phyloP scores from a whole-genome alignment of 495 filamentous ascomycete genomes.

The Penicillium verhagenii region DNA sequence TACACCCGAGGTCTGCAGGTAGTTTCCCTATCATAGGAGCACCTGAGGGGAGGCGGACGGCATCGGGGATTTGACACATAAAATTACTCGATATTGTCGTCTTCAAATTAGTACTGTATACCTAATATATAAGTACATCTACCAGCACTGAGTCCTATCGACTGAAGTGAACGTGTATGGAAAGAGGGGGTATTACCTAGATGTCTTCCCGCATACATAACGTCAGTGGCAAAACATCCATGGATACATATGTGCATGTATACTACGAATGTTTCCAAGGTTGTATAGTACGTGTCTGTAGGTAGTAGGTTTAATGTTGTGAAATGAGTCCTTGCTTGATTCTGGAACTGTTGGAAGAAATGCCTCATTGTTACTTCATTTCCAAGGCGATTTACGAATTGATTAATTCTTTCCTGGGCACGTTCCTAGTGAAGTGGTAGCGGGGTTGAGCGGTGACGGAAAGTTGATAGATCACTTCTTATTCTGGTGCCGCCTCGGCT shows the following conservation, averaged over 20 bases:
- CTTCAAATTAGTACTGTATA: no score
- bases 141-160: no score
- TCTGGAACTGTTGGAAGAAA: neutral
- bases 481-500: neutral
- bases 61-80: slow-evolving; percentile 6
- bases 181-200: no score
- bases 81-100: slow-evolving; percentile 13
- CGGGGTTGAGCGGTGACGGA: neutral
- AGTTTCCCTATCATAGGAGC: slow-evolving; percentile 20
- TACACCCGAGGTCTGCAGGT: no score
- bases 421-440: neutral
- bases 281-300: no score
- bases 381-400: no score
- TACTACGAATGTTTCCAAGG: no score
- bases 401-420: neutral
- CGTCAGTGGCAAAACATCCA: neutral
- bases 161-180: no score
- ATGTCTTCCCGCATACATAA: neutral
- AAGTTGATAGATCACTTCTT: slow-evolving; percentile 7
- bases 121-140: no score
- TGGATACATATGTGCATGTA: neutral
- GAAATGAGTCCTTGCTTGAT: no score
- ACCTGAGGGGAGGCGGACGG: neutral
- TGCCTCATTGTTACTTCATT: neutral
- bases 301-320: no score